A percentile compares a stretch with the other conserved stretches of the same genome.
Evolutionary conservation across 768 basidiomycete genomes (phyloP).

Genomic region (Clavaria fumosa): DNA sequence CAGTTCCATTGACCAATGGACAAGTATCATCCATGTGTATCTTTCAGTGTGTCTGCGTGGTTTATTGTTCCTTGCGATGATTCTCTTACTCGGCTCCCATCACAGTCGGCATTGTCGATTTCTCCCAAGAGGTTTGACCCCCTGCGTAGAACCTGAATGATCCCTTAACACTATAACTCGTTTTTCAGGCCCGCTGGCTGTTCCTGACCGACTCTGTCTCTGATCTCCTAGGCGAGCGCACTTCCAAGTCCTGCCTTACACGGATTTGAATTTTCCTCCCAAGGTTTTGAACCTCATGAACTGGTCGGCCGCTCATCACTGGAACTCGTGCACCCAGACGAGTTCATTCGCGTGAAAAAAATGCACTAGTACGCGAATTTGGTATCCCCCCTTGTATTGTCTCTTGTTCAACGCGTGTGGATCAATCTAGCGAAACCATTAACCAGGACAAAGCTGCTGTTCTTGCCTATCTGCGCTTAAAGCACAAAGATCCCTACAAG

Average conservation of each 20-base stretch:
- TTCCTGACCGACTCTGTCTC: constrained; percentile 51
- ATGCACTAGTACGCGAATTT: constrained; percentile 56
- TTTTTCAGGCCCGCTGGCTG: constrained; percentile 43
- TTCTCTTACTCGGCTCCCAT: constrained; percentile 6
- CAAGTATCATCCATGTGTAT: constrained; percentile 39
- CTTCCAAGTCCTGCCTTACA: not conserved
- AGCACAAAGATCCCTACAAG: constrained; percentile 64
- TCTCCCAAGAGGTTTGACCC: constrained; percentile 46
- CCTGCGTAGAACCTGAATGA: not conserved
- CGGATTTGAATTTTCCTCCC: constrained; percentile 1
- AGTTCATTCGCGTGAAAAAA: constrained; percentile 46
- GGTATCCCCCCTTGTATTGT: too few relatives aligned
- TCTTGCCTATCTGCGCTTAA: constrained; percentile 62
- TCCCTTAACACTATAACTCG: constrained; percentile 5
- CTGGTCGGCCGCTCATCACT: constrained; percentile 53
- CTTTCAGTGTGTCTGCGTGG: constrained; percentile 47
- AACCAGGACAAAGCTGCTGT: constrained; percentile 66
- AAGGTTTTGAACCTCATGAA: constrained; percentile 64
- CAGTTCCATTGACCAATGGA: constrained; percentile 3
- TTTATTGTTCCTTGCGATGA: constrained; percentile 5
- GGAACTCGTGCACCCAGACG: constrained; percentile 71
- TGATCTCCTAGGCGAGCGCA: constrained; percentile 40
- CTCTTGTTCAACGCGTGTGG: too few relatives aligned
- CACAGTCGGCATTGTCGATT: constrained; percentile 68
- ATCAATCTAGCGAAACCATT: constrained; percentile 53